Evolutionary conservation across 306 rosid species (phyloP).

Genomic region (Prunus mira): DNA sequence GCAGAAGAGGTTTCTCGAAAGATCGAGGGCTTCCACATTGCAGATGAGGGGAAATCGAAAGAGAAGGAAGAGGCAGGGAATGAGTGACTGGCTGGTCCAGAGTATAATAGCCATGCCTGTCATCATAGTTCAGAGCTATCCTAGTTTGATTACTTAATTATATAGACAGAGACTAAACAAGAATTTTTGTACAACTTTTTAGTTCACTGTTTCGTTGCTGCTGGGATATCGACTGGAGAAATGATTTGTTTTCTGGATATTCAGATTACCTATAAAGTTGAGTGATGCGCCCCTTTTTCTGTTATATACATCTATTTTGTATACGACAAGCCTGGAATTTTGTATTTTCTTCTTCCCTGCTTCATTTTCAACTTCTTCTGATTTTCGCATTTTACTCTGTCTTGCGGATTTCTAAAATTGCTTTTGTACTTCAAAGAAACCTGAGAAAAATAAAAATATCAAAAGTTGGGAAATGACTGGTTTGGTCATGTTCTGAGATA

Average conservation of each 20-base stretch:
- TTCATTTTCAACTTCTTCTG: background rate
- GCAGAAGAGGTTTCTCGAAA: slow-evolving; percentile 70
- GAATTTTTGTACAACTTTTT: slow-evolving; percentile 34
- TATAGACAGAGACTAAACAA: background rate
- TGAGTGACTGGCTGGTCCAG: slow-evolving; percentile 32
- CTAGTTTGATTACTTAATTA: background rate
- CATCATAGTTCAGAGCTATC: background rate
- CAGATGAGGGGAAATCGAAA: slow-evolving; percentile 59
- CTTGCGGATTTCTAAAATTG: too few relatives aligned
- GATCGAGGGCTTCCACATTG: slow-evolving; percentile 78
- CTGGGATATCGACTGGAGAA: slow-evolving; percentile 12
- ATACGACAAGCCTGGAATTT: background rate
- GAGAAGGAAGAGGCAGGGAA: slow-evolving; percentile 67
- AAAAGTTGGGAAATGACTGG: too few relatives aligned
- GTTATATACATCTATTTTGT: background rate
- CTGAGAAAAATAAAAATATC: background rate
- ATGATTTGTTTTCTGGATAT: background rate
- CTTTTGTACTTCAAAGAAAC: too few relatives aligned
- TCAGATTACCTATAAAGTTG: slow-evolving; percentile 4
- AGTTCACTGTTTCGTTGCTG: slow-evolving; percentile 25
- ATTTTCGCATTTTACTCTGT: too few relatives aligned
- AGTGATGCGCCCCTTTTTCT: background rate
- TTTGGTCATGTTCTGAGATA: too few relatives aligned
- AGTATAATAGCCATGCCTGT: background rate
- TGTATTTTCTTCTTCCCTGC: background rate